Evolutionary conservation across 163 green algal species (phyloP), one percentile per base, ranked within the genome.

Genomic region (Scenedesmus sp.): DNA sequence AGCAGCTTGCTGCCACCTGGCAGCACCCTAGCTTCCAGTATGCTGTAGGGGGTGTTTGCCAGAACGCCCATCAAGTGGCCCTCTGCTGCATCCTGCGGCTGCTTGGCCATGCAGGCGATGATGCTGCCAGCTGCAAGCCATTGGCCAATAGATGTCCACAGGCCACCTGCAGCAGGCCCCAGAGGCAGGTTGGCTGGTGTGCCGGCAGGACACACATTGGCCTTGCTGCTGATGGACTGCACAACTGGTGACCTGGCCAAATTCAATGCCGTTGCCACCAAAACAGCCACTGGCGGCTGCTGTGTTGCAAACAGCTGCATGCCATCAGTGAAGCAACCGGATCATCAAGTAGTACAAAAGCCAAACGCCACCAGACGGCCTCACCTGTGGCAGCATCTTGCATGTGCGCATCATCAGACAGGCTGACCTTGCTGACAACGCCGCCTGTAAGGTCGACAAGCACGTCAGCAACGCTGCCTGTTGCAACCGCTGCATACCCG

Each of bases 61-160:
- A 79, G 51, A 6, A 90, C 20, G 12, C 68, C 70, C 20, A n/a
- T 43, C 46, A 59, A 51, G 44, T 15, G 35, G 44, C 15, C 15
- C 24, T 86, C 30, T 56, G 84, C n/a, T 72, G 68, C 85, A 40
- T 85, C 59, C 70, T 76, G 22, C 44, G 43, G 43, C 44, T 46
- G 78, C 84, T 92, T 92, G 10, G 85, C 80, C 35, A 83, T 80
- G 49, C 90, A 93, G 7, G 83, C 92, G 10, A 94, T 68, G 20
- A 94, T 73, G 40, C 85, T 92, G 22, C 79, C 76, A 49, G 78
- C 49, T 33, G 68, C n/a, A 44, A 94, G 72, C 90, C 90, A 94
- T 33, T 76, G 46, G 12, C 22, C n/a, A 51, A 87, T 79, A 2
- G 26, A 40, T 56, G 82, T 78, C 82, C 82, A 87, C 33, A 87